Percentiles rank a stretch among this genome's conserved stretches.
These are phyloP conservation scores for Capsicum chinense DNA, from an alignment of 257 asterid genomes.

Conservation along the genomic window DNA sequence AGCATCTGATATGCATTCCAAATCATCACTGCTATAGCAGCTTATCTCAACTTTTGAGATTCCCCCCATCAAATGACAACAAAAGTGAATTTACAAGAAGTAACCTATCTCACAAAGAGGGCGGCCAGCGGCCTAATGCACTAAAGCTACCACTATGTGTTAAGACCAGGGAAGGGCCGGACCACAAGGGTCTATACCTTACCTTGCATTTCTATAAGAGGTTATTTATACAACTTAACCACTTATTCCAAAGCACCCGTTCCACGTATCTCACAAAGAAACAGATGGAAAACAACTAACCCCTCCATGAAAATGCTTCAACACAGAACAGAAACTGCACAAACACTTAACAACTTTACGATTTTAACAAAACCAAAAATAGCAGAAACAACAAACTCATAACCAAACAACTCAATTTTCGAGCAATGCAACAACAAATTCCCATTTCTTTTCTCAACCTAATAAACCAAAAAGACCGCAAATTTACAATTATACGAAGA, in stretches of 20 bases:
- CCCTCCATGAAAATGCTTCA: neutral
- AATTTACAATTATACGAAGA: neutral
- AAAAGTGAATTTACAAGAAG: neutral
- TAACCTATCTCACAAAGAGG: too few species aligned
- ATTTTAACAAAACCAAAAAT: neutral
- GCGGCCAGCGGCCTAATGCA: too few species aligned
- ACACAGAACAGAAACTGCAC: neutral
- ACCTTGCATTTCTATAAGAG: too few species aligned
- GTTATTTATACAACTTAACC: too few species aligned
- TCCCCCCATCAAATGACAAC: neutral
- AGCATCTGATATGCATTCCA: neutral
- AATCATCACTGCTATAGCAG: neutral
- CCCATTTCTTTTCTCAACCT: neutral
- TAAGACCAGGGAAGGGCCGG: too few species aligned
- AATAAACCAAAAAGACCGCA: neutral
- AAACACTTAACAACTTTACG: neutral
- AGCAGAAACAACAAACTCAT: neutral
- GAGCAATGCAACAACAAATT: neutral
- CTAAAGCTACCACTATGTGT: too few species aligned
- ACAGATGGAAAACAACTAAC: slow-evolving; percentile 9
- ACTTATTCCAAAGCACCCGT: too few species aligned
- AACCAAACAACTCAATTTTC: neutral
- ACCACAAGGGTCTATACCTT: too few species aligned
- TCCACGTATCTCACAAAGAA: neutral
- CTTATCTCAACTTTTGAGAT: neutral